Evolutionary conservation across 345 rosid genomes (phyloP).

Genomic region (Geranium rotundifolium): DNA sequence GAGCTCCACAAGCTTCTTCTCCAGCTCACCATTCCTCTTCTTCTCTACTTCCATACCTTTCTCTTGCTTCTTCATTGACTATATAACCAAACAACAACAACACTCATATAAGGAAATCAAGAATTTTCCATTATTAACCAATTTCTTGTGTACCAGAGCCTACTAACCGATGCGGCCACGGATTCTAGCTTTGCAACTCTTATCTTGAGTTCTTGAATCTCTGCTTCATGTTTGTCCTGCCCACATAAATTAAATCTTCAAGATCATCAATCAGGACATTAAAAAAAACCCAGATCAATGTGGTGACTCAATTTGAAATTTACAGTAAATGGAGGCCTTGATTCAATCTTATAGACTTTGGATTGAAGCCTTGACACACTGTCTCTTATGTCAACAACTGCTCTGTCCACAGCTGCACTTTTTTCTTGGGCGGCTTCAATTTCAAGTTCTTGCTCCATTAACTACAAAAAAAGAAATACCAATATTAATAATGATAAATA

Average conservation of each 20-base stretch:
- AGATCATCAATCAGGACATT: neutral
- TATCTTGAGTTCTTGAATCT: no score
- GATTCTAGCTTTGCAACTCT: neutral
- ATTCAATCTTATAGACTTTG: neutral
- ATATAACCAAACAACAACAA: neutral
- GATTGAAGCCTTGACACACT: neutral
- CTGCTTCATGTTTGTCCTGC: neutral
- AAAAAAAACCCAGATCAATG: neutral
- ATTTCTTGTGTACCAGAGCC: neutral
- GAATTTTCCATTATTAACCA: no score
- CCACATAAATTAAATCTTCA: neutral
- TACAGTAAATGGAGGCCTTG: neutral
- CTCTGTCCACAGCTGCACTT: neutral
- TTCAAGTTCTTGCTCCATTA: neutral
- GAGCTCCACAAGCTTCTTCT: constrained; percentile 1
- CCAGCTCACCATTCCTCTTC: neutral
- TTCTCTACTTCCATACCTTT: neutral
- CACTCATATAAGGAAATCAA: neutral
- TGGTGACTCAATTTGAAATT: no score
- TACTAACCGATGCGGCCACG: neutral
- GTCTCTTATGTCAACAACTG: neutral
- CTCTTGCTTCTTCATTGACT: neutral
- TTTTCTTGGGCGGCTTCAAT: neutral
- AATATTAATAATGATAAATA: no score
- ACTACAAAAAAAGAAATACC: no score